A percentile compares a stretch with the other conserved stretches of the same genome.
Evolutionary conservation across 2,329 filamentous ascomycete species (phyloP).

Genomic region (Colletotrichum chlorophyti): DNA sequence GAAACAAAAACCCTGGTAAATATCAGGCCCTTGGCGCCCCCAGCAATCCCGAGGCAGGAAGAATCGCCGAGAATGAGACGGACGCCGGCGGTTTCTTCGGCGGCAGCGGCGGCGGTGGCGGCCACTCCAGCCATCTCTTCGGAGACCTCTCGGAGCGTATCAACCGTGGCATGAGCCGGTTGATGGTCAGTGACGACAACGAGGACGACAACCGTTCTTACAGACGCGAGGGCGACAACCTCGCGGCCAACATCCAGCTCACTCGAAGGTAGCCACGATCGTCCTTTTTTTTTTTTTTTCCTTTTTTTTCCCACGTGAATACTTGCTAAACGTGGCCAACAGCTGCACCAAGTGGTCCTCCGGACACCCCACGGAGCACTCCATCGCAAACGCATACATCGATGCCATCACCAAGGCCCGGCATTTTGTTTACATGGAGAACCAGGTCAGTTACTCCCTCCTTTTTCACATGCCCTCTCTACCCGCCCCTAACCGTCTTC

Average conservation of each 20-base stretch:
- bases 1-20: conserved; percentile 55
- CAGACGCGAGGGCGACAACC: conserved; percentile 30
- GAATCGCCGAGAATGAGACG: conserved; percentile 11
- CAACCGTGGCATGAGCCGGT: conserved; percentile 44
- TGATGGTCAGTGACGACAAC: conserved; percentile 43
- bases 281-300: too few species aligned
- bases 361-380: conserved; percentile 68
- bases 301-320: too few species aligned
- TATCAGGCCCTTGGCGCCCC: conserved; percentile 45
- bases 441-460: conserved; percentile 53
- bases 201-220: conserved; percentile 29
- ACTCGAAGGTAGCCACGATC: conserved; percentile 54
- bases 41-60: conserved; percentile 25
- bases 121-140: conserved; percentile 43
- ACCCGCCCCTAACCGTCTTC: not conserved
- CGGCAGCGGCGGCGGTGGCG: conserved; percentile 24
- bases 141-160: conserved; percentile 53
- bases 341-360: conserved; percentile 60
- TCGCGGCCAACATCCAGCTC: conserved; percentile 54
- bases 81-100: conserved; percentile 30
- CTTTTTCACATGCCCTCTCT: not conserved
- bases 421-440: conserved; percentile 83
- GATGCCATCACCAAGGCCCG: conserved; percentile 71
- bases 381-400: conserved; percentile 86
- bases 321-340: conserved; percentile 4